phyloP scores from a whole-genome alignment of 139 green algal genomes.

The Tetradesmus obliquus region DNA sequence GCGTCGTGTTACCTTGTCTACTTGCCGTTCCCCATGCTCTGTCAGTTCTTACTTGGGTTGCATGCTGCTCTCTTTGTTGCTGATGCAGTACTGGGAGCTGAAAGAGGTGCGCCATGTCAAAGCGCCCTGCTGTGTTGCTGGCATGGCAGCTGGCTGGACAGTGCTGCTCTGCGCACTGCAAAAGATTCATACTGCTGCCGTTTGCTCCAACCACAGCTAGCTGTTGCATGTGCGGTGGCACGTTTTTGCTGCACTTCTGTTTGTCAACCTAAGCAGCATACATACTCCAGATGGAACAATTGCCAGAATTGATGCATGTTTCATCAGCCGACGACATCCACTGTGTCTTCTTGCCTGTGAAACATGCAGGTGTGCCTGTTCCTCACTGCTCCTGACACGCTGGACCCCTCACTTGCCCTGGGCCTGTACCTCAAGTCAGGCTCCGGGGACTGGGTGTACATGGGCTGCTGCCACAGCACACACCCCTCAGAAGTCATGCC shows the following conservation, averaged over 20 bases:
- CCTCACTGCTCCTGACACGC: slow-evolving; percentile 32
- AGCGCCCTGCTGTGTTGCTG: background rate
- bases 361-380: slow-evolving; percentile 47
- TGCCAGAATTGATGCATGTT: too few species aligned
- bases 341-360: background rate
- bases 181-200: background rate
- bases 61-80: background rate
- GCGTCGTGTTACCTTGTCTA: too few species aligned
- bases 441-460: slow-evolving; percentile 61
- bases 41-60: too few species aligned
- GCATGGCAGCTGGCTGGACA: background rate
- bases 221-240: too few species aligned
- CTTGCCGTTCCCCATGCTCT: too few species aligned
- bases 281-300: too few species aligned
- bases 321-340: too few species aligned
- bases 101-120: slow-evolving; percentile 44
- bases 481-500: slow-evolving; percentile 70
- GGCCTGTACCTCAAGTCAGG: slow-evolving; percentile 66
- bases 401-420: slow-evolving; percentile 53
- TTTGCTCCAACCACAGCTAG: background rate
- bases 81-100: slow-evolving; percentile 51
- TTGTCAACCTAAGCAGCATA: too few species aligned
- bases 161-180: too few species aligned
- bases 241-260: too few species aligned
- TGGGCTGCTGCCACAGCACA: slow-evolving; percentile 61